Evolutionary conservation across 2,329 filamentous ascomycete genomes (phyloP).

Genomic region (Aspergillus fructus): DNA sequence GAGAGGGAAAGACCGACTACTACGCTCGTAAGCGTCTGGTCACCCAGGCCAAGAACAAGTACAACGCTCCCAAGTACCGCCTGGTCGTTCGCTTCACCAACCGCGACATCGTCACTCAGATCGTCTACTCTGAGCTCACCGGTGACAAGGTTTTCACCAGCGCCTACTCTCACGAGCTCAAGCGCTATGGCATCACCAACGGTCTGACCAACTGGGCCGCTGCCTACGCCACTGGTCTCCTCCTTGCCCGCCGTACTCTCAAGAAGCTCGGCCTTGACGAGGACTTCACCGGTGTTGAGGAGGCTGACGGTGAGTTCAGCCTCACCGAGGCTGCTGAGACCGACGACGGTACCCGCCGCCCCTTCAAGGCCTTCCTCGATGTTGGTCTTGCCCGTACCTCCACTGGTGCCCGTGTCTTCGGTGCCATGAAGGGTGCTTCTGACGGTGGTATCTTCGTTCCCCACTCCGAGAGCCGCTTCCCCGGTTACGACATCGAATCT

Average conservation of each 20-base stretch:
- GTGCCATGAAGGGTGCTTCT: slow-evolving; percentile 98
- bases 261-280: slow-evolving; percentile 96
- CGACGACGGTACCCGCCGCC: slow-evolving; percentile 82
- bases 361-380: slow-evolving; percentile 99
- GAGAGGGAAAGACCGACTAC: slow-evolving; percentile 98
- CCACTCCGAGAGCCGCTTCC: slow-evolving; percentile 99
- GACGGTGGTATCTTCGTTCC: slow-evolving; percentile 96
- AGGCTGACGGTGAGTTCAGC: slow-evolving; percentile 92
- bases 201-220: slow-evolving; percentile 99
- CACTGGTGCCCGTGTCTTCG: slow-evolving; percentile 97
- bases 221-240: slow-evolving; percentile 93
- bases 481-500: slow-evolving; percentile 92
- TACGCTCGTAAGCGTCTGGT: slow-evolving; percentile 99
- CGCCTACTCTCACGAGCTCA: slow-evolving; percentile 96
- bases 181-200: slow-evolving; percentile 95
- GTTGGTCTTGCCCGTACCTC: slow-evolving; percentile 97
- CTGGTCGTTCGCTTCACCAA: slow-evolving; percentile 99
- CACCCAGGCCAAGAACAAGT: slow-evolving; percentile 99
- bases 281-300: slow-evolving; percentile 92
- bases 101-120: slow-evolving; percentile 98
- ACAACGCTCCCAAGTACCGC: slow-evolving; percentile 99
- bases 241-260: slow-evolving; percentile 93
- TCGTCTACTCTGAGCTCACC: slow-evolving; percentile 91
- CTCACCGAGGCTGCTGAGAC: slow-evolving; percentile 93
- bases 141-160: slow-evolving; percentile 95